These are phyloP conservation scores for Phascolomyces articulosus DNA, from an alignment of 371 early-diverging fungal genomes.

Conservation along the genomic window DNA sequence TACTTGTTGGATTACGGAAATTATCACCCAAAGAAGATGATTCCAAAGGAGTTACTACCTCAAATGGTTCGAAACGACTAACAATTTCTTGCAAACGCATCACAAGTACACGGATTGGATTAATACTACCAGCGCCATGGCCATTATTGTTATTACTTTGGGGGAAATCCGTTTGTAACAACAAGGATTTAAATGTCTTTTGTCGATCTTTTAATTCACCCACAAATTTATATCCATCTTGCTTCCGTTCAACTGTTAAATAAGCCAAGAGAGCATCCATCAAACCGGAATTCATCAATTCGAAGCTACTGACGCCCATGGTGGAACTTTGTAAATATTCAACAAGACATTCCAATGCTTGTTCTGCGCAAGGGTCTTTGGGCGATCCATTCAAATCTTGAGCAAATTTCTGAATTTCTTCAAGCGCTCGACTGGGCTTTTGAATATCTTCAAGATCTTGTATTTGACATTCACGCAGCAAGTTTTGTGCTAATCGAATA, in stretches of 20 bases:
- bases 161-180: constrained; percentile 32
- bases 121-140: not conserved
- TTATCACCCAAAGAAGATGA: constrained; percentile 30
- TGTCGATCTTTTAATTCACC: constrained; percentile 24
- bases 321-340: constrained; percentile 31
- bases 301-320: constrained; percentile 79
- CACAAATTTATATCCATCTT: not conserved
- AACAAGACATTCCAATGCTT: constrained; percentile 22
- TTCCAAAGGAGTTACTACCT: constrained; percentile 56
- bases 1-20: constrained; percentile 65
- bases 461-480: constrained; percentile 7
- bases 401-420: constrained; percentile 31
- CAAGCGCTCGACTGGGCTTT: constrained; percentile 21
- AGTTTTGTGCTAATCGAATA: constrained; percentile 34
- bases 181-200: constrained; percentile 50
- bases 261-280: constrained; percentile 59
- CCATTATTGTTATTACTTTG: constrained; percentile 22
- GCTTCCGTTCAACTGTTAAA: constrained; percentile 34
- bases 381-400: constrained; percentile 14
- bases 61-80: constrained; percentile 73
- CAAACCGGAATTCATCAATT: constrained; percentile 79
- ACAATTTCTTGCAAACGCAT: constrained; percentile 77
- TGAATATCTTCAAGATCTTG: not conserved
- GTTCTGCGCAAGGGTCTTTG: constrained; percentile 12
- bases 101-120: constrained; percentile 53